Conservation (phyloP, 768 basidiomycete genomes). For the Tulasnella sp. region DNA sequence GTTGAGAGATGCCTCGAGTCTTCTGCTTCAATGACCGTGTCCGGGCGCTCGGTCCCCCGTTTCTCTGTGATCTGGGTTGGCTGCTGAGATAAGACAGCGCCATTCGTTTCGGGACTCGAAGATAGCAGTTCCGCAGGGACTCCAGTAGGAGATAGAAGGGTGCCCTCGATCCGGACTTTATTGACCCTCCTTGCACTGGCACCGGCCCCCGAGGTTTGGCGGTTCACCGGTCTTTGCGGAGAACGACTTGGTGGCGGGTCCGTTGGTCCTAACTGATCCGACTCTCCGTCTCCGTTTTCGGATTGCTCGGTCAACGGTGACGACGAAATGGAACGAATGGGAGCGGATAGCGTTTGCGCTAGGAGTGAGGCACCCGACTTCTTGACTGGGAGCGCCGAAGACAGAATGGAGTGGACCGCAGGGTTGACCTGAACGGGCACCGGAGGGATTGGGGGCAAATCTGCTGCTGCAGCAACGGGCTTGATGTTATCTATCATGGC, state of each 20-base stretch:
- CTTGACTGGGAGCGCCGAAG: background rate
- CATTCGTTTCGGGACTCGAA: background rate
- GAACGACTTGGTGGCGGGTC: background rate
- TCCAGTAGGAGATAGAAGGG: conserved; percentile 2
- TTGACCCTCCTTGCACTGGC: conserved; percentile 17
- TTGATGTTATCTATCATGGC: conserved; percentile 7
- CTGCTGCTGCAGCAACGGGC: background rate
- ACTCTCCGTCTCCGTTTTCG: conserved; percentile 24
- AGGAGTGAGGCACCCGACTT: background rate
- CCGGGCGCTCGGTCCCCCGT: background rate
- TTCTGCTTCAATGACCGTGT: background rate
- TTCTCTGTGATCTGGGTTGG: background rate
- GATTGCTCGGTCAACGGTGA: conserved; percentile 31
- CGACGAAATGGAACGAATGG: conserved; percentile 13
- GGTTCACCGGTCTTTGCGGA: background rate
- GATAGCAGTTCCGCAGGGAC: background rate
- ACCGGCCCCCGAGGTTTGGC: background rate
- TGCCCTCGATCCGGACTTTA: conserved; percentile 30
- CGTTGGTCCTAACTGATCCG: background rate
- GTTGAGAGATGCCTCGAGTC: background rate
- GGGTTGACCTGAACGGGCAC: background rate
- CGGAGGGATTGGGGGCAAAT: background rate
- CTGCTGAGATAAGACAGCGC: background rate
- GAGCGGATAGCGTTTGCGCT: background rate
- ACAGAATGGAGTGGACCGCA: background rate